phyloP scores from a whole-genome alignment of 345 rosid genomes.

The Eucalyptus urophylla region DNA sequence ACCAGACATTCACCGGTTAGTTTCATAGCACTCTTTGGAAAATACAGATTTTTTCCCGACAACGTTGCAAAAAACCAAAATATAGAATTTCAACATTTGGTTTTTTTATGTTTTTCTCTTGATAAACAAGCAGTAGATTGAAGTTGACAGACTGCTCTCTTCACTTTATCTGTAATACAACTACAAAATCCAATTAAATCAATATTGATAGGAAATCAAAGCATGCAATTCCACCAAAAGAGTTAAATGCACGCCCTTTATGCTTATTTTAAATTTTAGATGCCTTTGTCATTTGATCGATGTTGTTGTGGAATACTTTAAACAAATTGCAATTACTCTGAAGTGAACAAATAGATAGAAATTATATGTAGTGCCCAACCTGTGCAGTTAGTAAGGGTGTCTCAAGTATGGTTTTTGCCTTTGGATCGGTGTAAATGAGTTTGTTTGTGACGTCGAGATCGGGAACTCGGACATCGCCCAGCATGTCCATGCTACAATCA shows the following conservation, averaged over 20 bases:
- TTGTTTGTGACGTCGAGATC: neutral
- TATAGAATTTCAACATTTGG: neutral
- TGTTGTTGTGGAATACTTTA: neutral
- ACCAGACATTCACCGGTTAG: neutral
- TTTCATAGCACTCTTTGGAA: too few species aligned
- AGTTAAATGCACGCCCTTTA: neutral
- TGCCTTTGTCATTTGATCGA: neutral
- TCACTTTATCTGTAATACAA: neutral
- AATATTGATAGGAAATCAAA: neutral
- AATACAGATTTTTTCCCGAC: neutral
- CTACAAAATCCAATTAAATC: neutral
- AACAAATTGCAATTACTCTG: neutral
- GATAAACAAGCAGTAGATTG: neutral
- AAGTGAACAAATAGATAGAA: neutral
- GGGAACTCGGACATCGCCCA: constrained; percentile 10
- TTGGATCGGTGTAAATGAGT: neutral
- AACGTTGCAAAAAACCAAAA: neutral
- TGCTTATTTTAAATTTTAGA: neutral
- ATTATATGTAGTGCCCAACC: neutral
- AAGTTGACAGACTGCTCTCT: neutral
- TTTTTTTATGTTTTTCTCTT: neutral
- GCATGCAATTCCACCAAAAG: neutral
- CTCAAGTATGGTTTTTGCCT: neutral
- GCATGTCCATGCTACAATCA: neutral
- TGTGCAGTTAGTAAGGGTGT: neutral